A percentile compares a stretch with the other conserved stretches of the same genome.
Evolutionary conservation across 2,329 filamentous ascomycete species (phyloP).

Genomic region (Clonostachys solani): DNA sequence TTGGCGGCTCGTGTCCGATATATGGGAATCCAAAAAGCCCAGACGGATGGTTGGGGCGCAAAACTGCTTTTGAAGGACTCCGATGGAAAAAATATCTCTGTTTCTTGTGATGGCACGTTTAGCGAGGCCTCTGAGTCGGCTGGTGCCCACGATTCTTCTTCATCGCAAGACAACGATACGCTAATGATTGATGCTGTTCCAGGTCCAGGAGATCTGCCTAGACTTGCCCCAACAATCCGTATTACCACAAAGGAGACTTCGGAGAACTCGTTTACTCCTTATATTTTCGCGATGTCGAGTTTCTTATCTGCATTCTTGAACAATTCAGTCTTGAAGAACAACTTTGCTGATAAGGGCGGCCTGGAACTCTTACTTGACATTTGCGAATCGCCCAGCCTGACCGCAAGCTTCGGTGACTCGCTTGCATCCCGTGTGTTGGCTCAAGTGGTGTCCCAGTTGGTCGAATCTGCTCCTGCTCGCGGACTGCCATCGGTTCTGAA

Average conservation of each 20-base stretch:
- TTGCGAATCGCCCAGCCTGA: conserved; percentile 75
- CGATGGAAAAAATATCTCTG: conserved; percentile 44
- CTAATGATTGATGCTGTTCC: conserved; percentile 57
- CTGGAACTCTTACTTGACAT: conserved; percentile 83
- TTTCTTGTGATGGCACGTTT: conserved; percentile 48
- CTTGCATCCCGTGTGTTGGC: conserved; percentile 66
- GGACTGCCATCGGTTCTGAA: conserved; percentile 77
- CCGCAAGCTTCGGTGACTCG: conserved; percentile 55
- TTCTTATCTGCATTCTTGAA: conserved; percentile 74
- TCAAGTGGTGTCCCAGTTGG: conserved; percentile 70
- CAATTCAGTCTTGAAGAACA: conserved; percentile 66
- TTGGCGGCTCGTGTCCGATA: conserved; percentile 82
- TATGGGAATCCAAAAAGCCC: conserved; percentile 67
- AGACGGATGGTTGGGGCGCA: conserved; percentile 67
- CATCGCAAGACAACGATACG: conserved; percentile 43
- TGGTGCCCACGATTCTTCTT: conserved; percentile 26
- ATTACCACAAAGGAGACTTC: conserved; percentile 12
- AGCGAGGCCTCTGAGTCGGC: conserved; percentile 16
- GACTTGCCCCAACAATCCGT: conserved; percentile 7
- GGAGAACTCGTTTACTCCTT: conserved; percentile 50
- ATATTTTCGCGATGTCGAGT: conserved; percentile 69
- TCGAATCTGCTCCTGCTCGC: conserved; percentile 76
- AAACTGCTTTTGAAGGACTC: conserved; percentile 66
- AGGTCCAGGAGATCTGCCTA: neutral
- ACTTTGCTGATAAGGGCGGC: conserved; percentile 75